phyloP scores from a whole-genome alignment of 768 basidiomycete species.

The Tulasnella sp. region DNA sequence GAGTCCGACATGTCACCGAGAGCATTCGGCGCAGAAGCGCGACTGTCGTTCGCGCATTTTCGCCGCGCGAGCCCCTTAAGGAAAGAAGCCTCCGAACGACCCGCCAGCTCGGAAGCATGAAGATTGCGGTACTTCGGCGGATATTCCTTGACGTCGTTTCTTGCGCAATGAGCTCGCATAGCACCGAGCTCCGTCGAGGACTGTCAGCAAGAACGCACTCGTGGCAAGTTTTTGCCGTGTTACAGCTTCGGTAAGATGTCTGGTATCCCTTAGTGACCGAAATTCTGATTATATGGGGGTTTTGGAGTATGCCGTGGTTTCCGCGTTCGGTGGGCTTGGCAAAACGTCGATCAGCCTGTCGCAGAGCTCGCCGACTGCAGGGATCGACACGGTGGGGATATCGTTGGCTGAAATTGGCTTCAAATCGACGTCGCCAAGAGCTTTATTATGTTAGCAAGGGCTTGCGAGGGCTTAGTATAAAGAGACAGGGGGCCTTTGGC shows the following conservation, averaged over 20 bases:
- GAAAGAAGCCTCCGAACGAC: background rate
- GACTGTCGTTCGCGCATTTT: background rate
- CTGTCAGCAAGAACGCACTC: background rate
- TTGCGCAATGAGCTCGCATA: background rate
- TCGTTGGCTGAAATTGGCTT: background rate
- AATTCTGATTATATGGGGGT: too few relatives aligned
- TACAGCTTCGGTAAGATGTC: too few relatives aligned
- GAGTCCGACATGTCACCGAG: background rate
- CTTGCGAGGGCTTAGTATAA: background rate
- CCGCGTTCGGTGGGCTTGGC: background rate
- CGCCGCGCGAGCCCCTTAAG: background rate
- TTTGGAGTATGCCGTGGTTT: background rate
- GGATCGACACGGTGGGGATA: background rate
- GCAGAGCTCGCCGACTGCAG: background rate
- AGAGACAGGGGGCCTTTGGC: background rate
- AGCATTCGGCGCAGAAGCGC: background rate
- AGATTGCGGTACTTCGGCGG: background rate
- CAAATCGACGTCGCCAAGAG: background rate
- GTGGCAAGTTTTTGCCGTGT: background rate
- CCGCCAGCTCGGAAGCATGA: background rate
- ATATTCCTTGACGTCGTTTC: background rate
- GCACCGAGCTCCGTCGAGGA: background rate
- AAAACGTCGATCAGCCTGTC: background rate
- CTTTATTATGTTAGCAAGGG: background rate
- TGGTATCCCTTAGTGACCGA: too few relatives aligned